Conservation (phyloP, 2,329 filamentous ascomycete genomes). For the Hypoxylon sp. region DNA sequence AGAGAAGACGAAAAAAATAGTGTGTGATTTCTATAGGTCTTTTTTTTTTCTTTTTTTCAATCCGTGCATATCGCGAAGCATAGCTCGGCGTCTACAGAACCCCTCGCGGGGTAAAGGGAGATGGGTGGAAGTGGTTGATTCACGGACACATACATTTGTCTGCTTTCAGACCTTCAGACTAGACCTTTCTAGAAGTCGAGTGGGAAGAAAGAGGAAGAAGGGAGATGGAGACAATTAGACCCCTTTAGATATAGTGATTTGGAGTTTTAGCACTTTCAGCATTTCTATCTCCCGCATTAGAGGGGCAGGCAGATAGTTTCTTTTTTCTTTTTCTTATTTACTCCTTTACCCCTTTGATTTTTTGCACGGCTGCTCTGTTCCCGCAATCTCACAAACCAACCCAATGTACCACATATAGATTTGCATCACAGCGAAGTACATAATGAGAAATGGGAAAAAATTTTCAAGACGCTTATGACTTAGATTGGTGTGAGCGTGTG, state of each 20-base stretch:
- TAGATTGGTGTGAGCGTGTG: not conserved
- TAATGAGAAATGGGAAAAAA: slow-evolving; percentile 23
- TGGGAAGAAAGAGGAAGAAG: slow-evolving; percentile 1
- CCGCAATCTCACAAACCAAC: not conserved
- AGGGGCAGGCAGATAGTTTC: not conserved
- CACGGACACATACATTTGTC: not conserved
- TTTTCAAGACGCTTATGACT: not conserved
- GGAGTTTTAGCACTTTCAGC: slow-evolving; percentile 4
- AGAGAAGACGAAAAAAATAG: slow-evolving; percentile 2
- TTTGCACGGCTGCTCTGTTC: not conserved
- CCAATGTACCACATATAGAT: slow-evolving; percentile 31
- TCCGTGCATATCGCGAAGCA: slow-evolving; percentile 37
- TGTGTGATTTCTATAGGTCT: slow-evolving; percentile 25
- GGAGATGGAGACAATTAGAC: slow-evolving; percentile 14
- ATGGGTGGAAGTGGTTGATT: not conserved
- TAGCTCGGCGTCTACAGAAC: slow-evolving; percentile 34
- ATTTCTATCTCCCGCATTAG: slow-evolving; percentile 19
- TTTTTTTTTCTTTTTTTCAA: too few species aligned
- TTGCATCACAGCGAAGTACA: slow-evolving; percentile 23
- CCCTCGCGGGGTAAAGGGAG: slow-evolving; percentile 29
- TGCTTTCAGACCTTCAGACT: slow-evolving; percentile 14
- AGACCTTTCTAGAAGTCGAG: slow-evolving; percentile 23
- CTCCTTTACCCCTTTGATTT: slow-evolving; percentile 7
- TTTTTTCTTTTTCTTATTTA: slow-evolving; percentile 1
- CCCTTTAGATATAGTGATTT: slow-evolving; percentile 25